Evolutionary conservation across 2,329 filamentous ascomycete species (phyloP), one percentile per base, ranked within the genome.

Genomic region (Trichoderma sp.): DNA sequence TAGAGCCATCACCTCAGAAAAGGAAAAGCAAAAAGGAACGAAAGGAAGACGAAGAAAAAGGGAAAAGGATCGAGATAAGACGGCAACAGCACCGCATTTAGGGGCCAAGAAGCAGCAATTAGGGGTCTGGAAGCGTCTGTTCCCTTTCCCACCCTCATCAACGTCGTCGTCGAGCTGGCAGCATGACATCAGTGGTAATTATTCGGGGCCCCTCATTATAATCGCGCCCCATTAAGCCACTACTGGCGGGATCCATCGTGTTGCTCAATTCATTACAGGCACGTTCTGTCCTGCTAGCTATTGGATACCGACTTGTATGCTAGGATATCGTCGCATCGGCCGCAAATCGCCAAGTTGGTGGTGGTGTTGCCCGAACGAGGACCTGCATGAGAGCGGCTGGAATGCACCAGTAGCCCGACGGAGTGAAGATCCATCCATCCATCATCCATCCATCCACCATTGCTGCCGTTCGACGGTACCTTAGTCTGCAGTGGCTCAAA

Each of bases 141-240:
- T 19, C 24, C 26, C 39, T 17, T 17, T 41, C n/a, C 28, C 24
- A 48, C 24, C 14, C n/a, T 43, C 50, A 19, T 34, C 34, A 4
- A n/a, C 30, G 17, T 56, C 30, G 30, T 50, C 71, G 67, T 10
- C 71, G 10, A 24, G 26, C 14, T 44, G 54, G 63, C 44, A 67
- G 63, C 44, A 67, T 67, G 63, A 67, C 66, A 67, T 67, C 63
- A 63, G 48, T 44, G 34, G 64, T 55, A 66, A 67, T 66, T 52
- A 60, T 66, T 41, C 24, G 56, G 60, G 50, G 50, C 41, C 59
- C 58, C 50, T 47, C 41, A 39, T 39, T 39, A 54, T 39, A 54
- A 14, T 47, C 26, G 48, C 59, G 58, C 50, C 48, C 59, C 58
- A 62, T 52, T 43, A 19, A 24, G 55, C 24, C 14, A 17, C 55